phyloP scores from a whole-genome alignment of 208 protist species.

The Leishmania tarentolae region DNA sequence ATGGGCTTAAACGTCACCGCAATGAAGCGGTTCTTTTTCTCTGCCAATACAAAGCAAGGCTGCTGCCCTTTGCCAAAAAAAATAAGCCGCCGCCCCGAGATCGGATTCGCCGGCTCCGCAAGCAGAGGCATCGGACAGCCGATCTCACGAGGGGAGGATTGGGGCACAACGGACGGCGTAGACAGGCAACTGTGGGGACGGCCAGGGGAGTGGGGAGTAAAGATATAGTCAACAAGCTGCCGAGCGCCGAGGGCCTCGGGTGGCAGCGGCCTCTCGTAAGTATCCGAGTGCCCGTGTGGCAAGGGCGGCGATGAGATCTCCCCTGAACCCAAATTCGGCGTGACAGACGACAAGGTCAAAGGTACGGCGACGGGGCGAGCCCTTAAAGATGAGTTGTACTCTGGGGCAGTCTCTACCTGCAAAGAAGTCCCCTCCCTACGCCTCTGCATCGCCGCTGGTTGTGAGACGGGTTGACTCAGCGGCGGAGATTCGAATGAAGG shows the following conservation, averaged over 20 bases:
- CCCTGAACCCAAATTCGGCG: slow-evolving; percentile 10
- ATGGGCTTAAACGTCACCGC: slow-evolving; percentile 44
- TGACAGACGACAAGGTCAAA: background rate
- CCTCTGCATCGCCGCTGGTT: background rate
- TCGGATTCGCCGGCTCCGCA: slow-evolving; percentile 51
- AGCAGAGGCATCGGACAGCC: slow-evolving; percentile 45
- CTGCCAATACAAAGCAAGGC: slow-evolving; percentile 43
- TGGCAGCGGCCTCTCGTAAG: slow-evolving; percentile 40
- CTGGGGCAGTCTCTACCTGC: background rate
- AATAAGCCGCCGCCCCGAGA: slow-evolving; percentile 53
- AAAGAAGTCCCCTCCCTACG: background rate
- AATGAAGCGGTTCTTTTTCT: slow-evolving; percentile 47
- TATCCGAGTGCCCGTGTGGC: slow-evolving; percentile 28
- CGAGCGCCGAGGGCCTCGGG: slow-evolving; percentile 43
- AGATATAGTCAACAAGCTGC: slow-evolving; percentile 51
- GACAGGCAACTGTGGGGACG: slow-evolving; percentile 33
- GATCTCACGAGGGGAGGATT: slow-evolving; percentile 31
- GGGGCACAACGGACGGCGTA: slow-evolving; percentile 25
- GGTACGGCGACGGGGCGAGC: background rate
- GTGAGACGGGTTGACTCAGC: background rate
- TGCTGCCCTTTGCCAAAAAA: slow-evolving; percentile 49
- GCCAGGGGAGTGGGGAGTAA: slow-evolving; percentile 17
- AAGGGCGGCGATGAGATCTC: background rate
- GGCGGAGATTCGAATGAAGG: background rate
- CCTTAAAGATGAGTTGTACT: slow-evolving; percentile 12